Evolutionary conservation across 768 basidiomycete genomes (phyloP).

Genomic region (Rubroboletus satanas): DNA sequence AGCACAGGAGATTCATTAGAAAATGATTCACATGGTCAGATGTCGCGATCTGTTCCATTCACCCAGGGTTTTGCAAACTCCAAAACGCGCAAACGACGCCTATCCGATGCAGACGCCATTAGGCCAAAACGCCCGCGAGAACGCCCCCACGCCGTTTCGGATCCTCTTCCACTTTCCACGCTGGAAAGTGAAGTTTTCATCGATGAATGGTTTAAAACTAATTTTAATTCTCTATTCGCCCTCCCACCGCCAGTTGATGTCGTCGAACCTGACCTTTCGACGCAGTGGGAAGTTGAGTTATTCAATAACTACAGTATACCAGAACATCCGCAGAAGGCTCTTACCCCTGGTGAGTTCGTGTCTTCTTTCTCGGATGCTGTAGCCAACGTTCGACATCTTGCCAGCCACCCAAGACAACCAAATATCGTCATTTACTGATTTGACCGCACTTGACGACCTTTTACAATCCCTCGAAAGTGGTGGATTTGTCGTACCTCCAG

Average conservation of each 20-base stretch:
- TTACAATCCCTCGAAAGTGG: constrained; percentile 2
- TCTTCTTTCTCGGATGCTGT: neutral
- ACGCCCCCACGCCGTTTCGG: constrained; percentile 26
- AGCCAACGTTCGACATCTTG: neutral
- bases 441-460: constrained; percentile 2
- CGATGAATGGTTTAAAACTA: constrained; percentile 36
- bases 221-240: constrained; percentile 22
- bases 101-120: constrained; percentile 31
- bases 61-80: neutral
- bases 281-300: constrained; percentile 33
- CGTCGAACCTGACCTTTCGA: constrained; percentile 21
- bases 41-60: neutral
- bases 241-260: constrained; percentile 21
- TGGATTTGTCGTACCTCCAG: neutral
- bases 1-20: neutral
- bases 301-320: constrained; percentile 25
- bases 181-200: constrained; percentile 17
- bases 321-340: neutral
- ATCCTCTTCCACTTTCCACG: constrained; percentile 25
- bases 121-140: constrained; percentile 28
- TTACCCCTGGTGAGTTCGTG: neutral
- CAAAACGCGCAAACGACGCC: constrained; percentile 30
- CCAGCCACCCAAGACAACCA: neutral
- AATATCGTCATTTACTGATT: neutral
- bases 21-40: neutral